Conservation (phyloP, 1,139 yeast genomes). For the Blastobotrys malaysiensis region DNA sequence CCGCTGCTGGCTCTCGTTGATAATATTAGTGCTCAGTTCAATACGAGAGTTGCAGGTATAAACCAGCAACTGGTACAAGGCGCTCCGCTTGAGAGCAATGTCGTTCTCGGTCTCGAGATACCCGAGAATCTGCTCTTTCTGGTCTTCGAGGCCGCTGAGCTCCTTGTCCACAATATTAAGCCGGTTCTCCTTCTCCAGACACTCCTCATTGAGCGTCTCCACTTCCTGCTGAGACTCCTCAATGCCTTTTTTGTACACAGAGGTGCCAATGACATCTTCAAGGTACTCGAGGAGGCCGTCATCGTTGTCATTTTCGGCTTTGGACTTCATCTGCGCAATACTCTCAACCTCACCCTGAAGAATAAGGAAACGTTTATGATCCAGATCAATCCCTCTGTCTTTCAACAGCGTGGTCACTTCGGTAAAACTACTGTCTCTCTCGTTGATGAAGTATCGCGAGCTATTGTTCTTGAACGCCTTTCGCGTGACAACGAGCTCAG, state of each 20-base stretch:
- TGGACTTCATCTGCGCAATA: constrained; percentile 97
- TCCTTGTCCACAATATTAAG: constrained; percentile 78
- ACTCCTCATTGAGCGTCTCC: constrained; percentile 68
- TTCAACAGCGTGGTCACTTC: constrained; percentile 73
- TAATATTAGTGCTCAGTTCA: constrained; percentile 32
- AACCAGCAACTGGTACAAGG: constrained; percentile 53
- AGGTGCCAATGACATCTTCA: constrained; percentile 95
- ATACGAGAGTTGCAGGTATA: constrained; percentile 40
- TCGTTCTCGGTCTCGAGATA: constrained; percentile 63
- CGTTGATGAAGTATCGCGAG: constrained; percentile 75
- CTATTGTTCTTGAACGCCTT: constrained; percentile 71
- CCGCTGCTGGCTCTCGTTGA: constrained; percentile 42
- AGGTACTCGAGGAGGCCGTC: constrained; percentile 91
- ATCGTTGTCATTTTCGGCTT: constrained; percentile 87
- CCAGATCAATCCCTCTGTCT: constrained; percentile 88
- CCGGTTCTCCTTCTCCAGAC: constrained; percentile 75
- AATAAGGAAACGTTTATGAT: constrained; percentile 89
- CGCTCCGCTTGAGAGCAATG: constrained; percentile 49
- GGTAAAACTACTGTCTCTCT: constrained; percentile 62
- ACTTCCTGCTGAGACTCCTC: constrained; percentile 58
- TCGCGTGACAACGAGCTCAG: constrained; percentile 68
- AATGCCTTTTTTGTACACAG: constrained; percentile 71
- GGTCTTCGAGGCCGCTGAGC: constrained; percentile 59
- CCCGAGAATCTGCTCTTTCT: constrained; percentile 63
- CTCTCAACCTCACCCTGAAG: constrained; percentile 98